phyloP scores from a whole-genome alignment of 441 rosid species.

The Jatropha podagrica region DNA sequence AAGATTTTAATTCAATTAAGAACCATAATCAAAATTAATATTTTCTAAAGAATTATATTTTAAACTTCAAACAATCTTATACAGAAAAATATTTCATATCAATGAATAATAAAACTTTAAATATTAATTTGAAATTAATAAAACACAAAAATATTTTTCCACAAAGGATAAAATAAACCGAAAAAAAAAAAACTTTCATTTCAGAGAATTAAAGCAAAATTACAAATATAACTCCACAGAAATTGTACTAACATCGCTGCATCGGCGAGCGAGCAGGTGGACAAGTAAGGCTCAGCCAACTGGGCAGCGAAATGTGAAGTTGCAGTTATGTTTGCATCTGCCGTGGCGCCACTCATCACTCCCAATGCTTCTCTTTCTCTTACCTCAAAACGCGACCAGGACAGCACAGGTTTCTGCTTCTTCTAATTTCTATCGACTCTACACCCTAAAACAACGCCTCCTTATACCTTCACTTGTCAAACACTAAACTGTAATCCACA shows the following conservation, averaged over 20 bases:
- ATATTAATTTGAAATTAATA: too few species aligned
- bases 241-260: neutral
- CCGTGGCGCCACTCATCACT: conserved; percentile 16
- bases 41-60: too few species aligned
- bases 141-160: too few species aligned
- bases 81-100: too few species aligned
- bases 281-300: conserved; percentile 39
- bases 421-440: conserved; percentile 19
- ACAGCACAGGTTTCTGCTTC: neutral
- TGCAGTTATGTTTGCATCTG: conserved; percentile 25
- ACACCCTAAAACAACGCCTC: conserved; percentile 1
- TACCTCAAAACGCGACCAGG: too few species aligned
- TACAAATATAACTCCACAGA: neutral
- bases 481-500: neutral
- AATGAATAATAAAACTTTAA: too few species aligned
- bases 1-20: too few species aligned
- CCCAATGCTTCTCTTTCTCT: conserved; percentile 10
- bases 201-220: too few species aligned
- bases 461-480: neutral
- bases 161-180: too few species aligned
- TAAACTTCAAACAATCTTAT: too few species aligned
- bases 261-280: conserved; percentile 32
- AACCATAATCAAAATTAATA: too few species aligned
- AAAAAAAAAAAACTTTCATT: too few species aligned
- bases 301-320: conserved; percentile 23